phyloP scores from a whole-genome alignment of 306 rosid species.

The Leucaena leucocephala region DNA sequence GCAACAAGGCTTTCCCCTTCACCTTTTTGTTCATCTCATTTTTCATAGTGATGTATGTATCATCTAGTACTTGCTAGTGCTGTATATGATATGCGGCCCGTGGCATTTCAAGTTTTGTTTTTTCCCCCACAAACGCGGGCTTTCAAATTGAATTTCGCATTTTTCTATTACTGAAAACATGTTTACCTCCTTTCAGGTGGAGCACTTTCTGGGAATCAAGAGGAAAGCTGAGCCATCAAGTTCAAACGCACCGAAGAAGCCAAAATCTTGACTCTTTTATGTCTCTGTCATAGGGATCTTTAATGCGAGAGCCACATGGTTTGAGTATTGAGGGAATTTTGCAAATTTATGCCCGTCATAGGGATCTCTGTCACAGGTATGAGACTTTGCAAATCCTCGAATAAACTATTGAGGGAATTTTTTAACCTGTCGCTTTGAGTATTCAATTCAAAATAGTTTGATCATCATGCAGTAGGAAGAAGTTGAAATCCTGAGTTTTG shows the following conservation, averaged over 20 bases:
- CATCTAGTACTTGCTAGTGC: background rate
- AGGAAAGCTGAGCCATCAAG: slow-evolving; percentile 69
- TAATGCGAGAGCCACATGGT: background rate
- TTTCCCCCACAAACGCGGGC: background rate
- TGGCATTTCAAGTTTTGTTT: background rate
- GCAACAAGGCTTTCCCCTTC: background rate
- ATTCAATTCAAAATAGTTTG: background rate
- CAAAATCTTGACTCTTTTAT: slow-evolving; percentile 53
- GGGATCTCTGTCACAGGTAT: too few species aligned
- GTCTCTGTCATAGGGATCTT: slow-evolving; percentile 19
- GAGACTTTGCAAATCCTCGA: background rate
- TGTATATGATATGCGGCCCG: background rate
- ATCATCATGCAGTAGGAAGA: background rate
- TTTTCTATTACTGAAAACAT: slow-evolving; percentile 2
- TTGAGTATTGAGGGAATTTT: background rate
- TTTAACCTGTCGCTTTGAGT: background rate
- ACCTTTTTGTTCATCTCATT: background rate
- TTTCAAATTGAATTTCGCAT: background rate
- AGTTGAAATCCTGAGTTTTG: background rate
- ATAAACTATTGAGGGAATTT: background rate
- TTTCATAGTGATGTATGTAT: background rate
- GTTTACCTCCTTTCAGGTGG: slow-evolving; percentile 59
- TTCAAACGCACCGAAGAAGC: slow-evolving; percentile 61
- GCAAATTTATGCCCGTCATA: too few species aligned
- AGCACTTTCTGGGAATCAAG: slow-evolving; percentile 92